Evolutionary conservation across 306 rosid species (phyloP).

Genomic region (Amphicarpaea edgeworthii): DNA sequence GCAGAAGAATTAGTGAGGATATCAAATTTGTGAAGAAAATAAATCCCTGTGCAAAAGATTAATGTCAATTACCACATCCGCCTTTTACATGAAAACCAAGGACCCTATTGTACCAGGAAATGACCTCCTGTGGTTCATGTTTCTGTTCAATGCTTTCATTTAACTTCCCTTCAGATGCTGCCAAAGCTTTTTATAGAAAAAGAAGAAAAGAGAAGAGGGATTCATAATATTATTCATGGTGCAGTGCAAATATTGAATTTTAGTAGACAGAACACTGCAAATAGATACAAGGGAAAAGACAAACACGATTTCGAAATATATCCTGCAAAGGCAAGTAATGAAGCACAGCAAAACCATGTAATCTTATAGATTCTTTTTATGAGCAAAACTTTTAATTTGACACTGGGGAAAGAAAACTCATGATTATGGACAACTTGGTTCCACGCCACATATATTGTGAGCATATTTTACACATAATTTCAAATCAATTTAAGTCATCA

Average conservation of each 20-base stretch:
- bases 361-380: too few relatives aligned
- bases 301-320: conserved; percentile 23
- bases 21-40: conserved; percentile 32
- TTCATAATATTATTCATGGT: neutral
- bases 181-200: conserved; percentile 47
- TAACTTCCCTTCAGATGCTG: conserved; percentile 63
- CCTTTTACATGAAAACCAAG: conserved; percentile 87
- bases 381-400: too few relatives aligned
- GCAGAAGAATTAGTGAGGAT: conserved; percentile 38
- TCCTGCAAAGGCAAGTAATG: neutral
- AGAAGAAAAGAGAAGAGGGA: neutral
- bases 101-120: conserved; percentile 83
- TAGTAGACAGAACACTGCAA: conserved; percentile 18
- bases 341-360: too few relatives aligned
- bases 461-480: neutral
- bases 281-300: neutral
- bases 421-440: too few relatives aligned
- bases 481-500: neutral
- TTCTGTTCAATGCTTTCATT: conserved; percentile 48
- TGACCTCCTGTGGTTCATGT: conserved; percentile 68
- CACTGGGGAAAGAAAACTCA: too few relatives aligned
- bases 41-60: conserved; percentile 28
- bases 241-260: conserved; percentile 5
- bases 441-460: neutral
- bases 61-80: conserved; percentile 72